phyloP scores from a whole-genome alignment of 140 eudicot species.

The Anethum foeniculum region DNA sequence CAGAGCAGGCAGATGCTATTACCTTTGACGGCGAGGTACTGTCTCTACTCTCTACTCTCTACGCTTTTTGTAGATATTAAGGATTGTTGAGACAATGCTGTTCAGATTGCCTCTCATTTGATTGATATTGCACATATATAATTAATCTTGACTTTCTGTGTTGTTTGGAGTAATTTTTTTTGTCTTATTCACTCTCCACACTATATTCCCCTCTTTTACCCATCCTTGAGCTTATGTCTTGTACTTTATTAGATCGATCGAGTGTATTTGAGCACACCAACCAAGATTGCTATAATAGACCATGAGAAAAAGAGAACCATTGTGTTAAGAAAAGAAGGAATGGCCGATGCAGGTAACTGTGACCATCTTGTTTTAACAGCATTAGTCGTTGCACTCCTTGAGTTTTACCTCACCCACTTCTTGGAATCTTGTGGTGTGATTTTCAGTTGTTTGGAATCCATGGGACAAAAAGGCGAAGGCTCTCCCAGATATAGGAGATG shows the following conservation, averaged over 20 bases:
- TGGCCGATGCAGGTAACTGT: conserved; percentile 80
- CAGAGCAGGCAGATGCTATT: conserved; percentile 96
- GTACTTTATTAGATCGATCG: conserved; percentile 57
- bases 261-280: conserved; percentile 77
- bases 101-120: background rate
- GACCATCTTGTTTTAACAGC: conserved; percentile 7
- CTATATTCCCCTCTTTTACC: background rate
- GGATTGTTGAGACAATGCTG: background rate
- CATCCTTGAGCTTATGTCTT: background rate
- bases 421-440: background rate
- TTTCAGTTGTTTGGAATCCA: conserved; percentile 87
- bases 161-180: background rate
- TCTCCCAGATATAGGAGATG: conserved; percentile 73
- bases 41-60: conserved; percentile 10
- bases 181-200: background rate
- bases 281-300: conserved; percentile 87
- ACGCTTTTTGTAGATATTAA: background rate
- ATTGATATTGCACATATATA: background rate
- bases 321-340: conserved; percentile 80
- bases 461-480: conserved; percentile 93
- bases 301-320: conserved; percentile 89
- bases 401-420: background rate
- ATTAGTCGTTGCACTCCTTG: conserved; percentile 1
- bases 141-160: background rate
- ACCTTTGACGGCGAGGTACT: conserved; percentile 91